Conservation (phyloP, 495 filamentous ascomycete species). For the Hypoxylon crocopeplum region DNA sequence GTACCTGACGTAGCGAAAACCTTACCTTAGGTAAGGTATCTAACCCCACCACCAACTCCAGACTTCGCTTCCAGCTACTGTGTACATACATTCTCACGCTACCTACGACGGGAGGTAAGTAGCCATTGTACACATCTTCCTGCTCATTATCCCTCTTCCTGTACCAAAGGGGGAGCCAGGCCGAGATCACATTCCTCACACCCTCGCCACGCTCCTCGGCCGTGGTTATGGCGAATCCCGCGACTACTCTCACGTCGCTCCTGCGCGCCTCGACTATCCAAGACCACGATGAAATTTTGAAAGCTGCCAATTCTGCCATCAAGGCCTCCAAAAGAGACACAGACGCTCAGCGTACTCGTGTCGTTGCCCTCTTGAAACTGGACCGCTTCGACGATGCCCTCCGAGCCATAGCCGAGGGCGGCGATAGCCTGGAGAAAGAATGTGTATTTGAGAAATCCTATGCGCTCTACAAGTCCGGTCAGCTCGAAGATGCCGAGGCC, state of each 20-base stretch:
- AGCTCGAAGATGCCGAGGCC: conserved; percentile 72
- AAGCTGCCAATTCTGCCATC: conserved; percentile 61
- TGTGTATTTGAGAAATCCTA: conserved; percentile 86
- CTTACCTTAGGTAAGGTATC: too few relatives aligned
- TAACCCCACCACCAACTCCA: too few relatives aligned
- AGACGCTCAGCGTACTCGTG: conserved; percentile 76
- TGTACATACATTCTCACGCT: too few relatives aligned
- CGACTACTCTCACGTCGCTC: conserved; percentile 58
- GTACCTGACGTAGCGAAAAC: too few relatives aligned
- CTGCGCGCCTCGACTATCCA: conserved; percentile 54
- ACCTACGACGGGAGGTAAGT: too few relatives aligned
- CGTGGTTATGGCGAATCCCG: conserved; percentile 45
- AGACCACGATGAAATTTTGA: conserved; percentile 55
- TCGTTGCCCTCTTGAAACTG: conserved; percentile 87
- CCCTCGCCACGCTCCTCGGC: background rate
- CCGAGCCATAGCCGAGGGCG: conserved; percentile 74
- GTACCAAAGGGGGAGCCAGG: too few relatives aligned
- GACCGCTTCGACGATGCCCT: conserved; percentile 93
- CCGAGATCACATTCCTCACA: too few relatives aligned
- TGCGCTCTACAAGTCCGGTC: conserved; percentile 85
- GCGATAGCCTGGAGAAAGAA: conserved; percentile 67
- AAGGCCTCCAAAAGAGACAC: conserved; percentile 75
- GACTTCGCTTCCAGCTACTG: too few relatives aligned
- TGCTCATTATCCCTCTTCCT: background rate
- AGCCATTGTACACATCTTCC: too few relatives aligned